phyloP scores from a whole-genome alignment of 2,329 filamentous ascomycete genomes.

The Diaporthe amygdali region DNA sequence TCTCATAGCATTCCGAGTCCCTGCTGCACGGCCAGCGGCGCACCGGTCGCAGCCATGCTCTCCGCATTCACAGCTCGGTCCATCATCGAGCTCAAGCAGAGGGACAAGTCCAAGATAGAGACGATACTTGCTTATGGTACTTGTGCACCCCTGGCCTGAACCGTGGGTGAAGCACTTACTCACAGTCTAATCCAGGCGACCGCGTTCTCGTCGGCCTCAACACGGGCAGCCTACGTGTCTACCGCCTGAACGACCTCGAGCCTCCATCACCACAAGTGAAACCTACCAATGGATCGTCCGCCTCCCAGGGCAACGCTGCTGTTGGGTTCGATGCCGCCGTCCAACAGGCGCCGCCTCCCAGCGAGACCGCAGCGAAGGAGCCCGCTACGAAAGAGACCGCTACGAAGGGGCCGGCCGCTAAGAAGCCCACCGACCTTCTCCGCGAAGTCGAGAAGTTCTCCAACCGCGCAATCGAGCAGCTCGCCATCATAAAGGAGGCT shows the following conservation, averaged over 20 bases:
- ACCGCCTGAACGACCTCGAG: slow-evolving; percentile 79
- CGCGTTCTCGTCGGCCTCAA: slow-evolving; percentile 90
- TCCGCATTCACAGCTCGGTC: slow-evolving; percentile 96
- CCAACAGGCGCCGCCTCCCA: slow-evolving; percentile 30
- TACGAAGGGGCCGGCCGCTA: too few species aligned
- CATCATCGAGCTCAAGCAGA: slow-evolving; percentile 93
- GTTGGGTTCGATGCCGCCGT: slow-evolving; percentile 27
- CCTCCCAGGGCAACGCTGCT: slow-evolving; percentile 8
- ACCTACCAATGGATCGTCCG: slow-evolving; percentile 41
- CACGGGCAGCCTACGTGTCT: slow-evolving; percentile 86
- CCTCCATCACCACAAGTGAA: slow-evolving; percentile 42
- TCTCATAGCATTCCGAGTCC: slow-evolving; percentile 16
- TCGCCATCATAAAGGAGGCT: slow-evolving; percentile 94
- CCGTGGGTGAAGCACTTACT: background rate
- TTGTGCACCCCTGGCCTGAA: slow-evolving; percentile 25
- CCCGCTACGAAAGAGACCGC: too few species aligned
- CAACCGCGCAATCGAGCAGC: slow-evolving; percentile 85
- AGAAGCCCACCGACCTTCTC: slow-evolving; percentile 78
- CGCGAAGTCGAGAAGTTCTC: slow-evolving; percentile 96
- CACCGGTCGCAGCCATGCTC: slow-evolving; percentile 71
- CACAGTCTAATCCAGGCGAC: slow-evolving; percentile 64
- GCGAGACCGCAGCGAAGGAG: slow-evolving; percentile 45
- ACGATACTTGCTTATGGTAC: slow-evolving; percentile 89
- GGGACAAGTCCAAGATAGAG: slow-evolving; percentile 97
- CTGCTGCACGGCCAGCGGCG: slow-evolving; percentile 25